Evolutionary conservation across 176 grass and related monocot genomes (phyloP).

Genomic region (Musa troglodytarum): DNA sequence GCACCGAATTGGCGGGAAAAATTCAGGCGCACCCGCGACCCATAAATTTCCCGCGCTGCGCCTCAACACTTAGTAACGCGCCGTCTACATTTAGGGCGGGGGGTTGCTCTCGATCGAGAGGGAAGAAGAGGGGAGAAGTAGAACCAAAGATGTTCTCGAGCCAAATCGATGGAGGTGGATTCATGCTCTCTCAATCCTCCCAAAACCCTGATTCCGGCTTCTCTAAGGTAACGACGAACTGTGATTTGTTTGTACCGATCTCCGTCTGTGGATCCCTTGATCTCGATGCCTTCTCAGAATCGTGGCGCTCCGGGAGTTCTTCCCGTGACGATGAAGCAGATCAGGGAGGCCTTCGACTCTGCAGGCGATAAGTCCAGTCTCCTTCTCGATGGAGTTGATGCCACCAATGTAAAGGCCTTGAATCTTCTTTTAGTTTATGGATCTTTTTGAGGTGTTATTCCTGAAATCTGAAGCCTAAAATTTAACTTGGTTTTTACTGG

Average conservation of each 20-base stretch:
- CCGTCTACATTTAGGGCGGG: no score
- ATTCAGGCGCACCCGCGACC: no score
- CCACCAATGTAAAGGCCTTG: slow-evolving; percentile 33
- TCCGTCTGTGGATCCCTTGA: not conserved
- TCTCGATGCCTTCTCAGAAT: slow-evolving; percentile 24
- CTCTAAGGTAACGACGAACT: slow-evolving; percentile 31
- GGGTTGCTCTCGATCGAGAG: not conserved
- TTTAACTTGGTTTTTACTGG: not conserved
- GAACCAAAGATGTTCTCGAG: slow-evolving; percentile 28
- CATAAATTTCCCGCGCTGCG: no score
- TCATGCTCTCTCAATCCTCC: slow-evolving; percentile 32
- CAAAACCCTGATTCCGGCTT: slow-evolving; percentile 36
- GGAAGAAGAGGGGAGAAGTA: not conserved
- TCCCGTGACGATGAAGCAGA: slow-evolving; percentile 79
- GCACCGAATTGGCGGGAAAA: no score
- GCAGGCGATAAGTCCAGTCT: slow-evolving; percentile 43
- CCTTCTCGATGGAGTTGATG: slow-evolving; percentile 50
- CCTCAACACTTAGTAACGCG: no score
- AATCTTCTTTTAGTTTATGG: not conserved
- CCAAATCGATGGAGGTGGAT: slow-evolving; percentile 32
- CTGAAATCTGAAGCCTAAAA: not conserved
- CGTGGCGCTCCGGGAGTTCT: slow-evolving; percentile 39
- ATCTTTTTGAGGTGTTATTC: not conserved
- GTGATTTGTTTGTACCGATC: not conserved
- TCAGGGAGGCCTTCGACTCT: slow-evolving; percentile 51